Base-by-base conservation (phyloP, 2,329 filamentous ascomycete genomes). In the Elsinoe perseae region DNA sequence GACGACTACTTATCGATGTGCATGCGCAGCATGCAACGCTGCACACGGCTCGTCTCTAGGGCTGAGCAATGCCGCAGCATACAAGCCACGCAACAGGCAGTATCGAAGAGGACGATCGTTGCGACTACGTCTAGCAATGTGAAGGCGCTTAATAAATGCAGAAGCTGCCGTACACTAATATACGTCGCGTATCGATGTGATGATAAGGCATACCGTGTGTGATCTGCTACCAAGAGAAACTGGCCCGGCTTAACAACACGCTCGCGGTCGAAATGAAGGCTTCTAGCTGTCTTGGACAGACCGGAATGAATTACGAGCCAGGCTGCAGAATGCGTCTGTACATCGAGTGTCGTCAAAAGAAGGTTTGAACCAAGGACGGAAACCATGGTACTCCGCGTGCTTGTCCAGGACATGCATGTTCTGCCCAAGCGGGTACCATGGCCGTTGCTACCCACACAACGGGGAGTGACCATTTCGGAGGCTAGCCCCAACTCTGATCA, bases 321-420 rank as follows among this genome's bases (percentile, higher is more conserved):
- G 32, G n/a, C 32, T 3, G n/a, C 10, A 3, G n/a, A 3, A 36
- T 14, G 4, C n/a, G 32, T 36, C 10, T 14, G 5, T 14, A 4
- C 10, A 14, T 3, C 20, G 21, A 9, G 25, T 12, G 40, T 44
- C 40, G 40, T 44, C 18, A 5, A 10, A n/a, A 44, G 9, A 25
- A 44, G 20, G 40, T 44, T 44, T 12, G 14, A 21, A 12, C 40
- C 40, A 25, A 3, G 23, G 20, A 18, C 14, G 32, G 9, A n/a
- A 23, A 8, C 20, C 40, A 14, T 44, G 40, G 40, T 44, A n/a
- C 23, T 44, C 25, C 44, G 27, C 12, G 25, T 50, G 44, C 44
- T 50, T 50, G 16, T 50, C 16, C 25, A 18, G 44, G 18, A 50
- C 25, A 50, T 50, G 27, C 44, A 20, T 50, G 44, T 50, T 50